phyloP scores from a whole-genome alignment of 352 stramenopile species.

The Phytophthora gonapodyides region DNA sequence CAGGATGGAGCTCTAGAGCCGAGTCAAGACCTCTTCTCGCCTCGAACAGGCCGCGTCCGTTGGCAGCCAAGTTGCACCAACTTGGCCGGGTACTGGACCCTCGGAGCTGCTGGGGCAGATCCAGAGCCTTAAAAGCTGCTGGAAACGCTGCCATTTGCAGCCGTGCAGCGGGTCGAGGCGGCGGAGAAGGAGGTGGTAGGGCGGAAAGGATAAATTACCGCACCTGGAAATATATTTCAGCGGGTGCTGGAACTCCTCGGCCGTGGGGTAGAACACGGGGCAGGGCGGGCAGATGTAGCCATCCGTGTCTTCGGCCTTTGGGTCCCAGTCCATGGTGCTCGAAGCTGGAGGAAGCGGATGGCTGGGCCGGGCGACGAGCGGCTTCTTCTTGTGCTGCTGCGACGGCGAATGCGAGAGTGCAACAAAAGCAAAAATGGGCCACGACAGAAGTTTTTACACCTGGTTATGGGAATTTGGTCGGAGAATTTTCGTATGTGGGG shows the following conservation, averaged over 20 bases:
- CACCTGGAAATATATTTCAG: slow-evolving; percentile 93
- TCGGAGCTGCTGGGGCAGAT: slow-evolving; percentile 1
- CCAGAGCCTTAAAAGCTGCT: slow-evolving; percentile 1
- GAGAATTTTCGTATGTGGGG: neutral
- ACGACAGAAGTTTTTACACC: slow-evolving; percentile 9
- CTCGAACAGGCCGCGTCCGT: slow-evolving; percentile 19
- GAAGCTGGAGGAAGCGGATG: slow-evolving; percentile 1
- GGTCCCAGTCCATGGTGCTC: slow-evolving; percentile 72
- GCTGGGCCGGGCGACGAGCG: neutral
- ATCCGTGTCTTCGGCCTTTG: slow-evolving; percentile 48
- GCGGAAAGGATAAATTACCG: slow-evolving; percentile 53
- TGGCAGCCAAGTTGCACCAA: slow-evolving; percentile 15
- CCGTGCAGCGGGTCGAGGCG: neutral
- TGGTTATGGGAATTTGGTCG: slow-evolving; percentile 10
- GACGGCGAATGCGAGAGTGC: slow-evolving; percentile 31
- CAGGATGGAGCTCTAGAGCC: neutral
- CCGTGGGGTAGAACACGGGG: slow-evolving; percentile 86
- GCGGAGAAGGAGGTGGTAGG: slow-evolving; percentile 4
- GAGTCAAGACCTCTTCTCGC: slow-evolving; percentile 11
- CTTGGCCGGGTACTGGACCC: slow-evolving; percentile 1
- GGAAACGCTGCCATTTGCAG: slow-evolving; percentile 4
- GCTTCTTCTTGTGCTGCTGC: slow-evolving; percentile 13
- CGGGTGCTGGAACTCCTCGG: slow-evolving; percentile 89
- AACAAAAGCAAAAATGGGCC: slow-evolving; percentile 37
- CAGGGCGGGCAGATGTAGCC: slow-evolving; percentile 86